phyloP scores from a whole-genome alignment of 345 rosid genomes.

The Salix suchowensis region DNA sequence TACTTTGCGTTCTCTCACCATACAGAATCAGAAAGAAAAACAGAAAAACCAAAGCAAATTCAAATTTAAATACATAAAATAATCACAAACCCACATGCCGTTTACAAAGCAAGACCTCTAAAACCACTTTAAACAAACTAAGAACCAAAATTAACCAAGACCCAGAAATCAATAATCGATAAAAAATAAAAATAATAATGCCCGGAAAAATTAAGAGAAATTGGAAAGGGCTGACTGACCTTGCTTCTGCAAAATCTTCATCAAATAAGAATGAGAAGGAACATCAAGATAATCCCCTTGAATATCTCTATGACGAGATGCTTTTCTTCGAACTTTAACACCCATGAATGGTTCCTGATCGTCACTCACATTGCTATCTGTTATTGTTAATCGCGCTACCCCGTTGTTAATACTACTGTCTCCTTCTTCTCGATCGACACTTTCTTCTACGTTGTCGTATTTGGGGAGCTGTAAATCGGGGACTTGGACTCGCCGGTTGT shows the following conservation, averaged over 20 bases:
- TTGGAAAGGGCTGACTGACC: conserved; percentile 33
- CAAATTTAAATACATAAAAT: background rate
- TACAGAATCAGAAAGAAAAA: background rate
- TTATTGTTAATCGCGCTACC: conserved; percentile 26
- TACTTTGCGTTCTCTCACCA: background rate
- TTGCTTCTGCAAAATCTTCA: conserved; percentile 79
- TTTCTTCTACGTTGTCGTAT: conserved; percentile 31
- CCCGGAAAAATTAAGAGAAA: background rate
- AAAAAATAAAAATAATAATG: background rate
- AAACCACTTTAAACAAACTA: background rate
- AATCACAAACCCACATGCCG: background rate
- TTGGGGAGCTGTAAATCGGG: conserved; percentile 40
- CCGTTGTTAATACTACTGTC: conserved; percentile 14
- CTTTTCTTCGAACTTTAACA: conserved; percentile 69
- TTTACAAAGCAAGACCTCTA: background rate
- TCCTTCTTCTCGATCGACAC: conserved; percentile 20
- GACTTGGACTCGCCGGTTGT: conserved; percentile 44
- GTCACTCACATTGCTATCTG: conserved; percentile 49
- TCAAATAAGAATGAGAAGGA: conserved; percentile 53
- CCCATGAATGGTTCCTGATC: conserved; percentile 89
- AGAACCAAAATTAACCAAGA: background rate
- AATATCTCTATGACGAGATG: conserved; percentile 69
- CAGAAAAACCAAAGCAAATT: background rate
- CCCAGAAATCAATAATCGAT: background rate
- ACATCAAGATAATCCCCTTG: conserved; percentile 89